A percentile compares a stretch with the other conserved stretches of the same genome.
phyloP scores from a whole-genome alignment of 306 rosid genomes.

The Pyrus bretschneideri region DNA sequence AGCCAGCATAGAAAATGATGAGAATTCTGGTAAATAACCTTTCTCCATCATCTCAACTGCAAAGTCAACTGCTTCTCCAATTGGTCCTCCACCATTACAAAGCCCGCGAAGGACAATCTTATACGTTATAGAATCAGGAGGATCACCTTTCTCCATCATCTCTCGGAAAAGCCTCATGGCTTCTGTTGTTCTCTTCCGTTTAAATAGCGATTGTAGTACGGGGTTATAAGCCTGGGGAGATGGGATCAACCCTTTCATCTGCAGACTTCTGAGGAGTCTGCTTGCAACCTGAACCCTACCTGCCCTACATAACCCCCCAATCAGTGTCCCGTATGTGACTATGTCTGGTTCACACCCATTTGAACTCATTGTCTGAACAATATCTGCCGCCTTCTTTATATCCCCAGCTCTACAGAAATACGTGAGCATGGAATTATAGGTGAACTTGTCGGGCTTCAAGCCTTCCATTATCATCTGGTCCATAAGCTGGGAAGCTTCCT shows the following conservation, averaged over 20 bases:
- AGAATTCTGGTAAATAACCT: conserved; percentile 61
- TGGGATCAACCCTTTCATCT: conserved; percentile 78
- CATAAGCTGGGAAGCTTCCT: conserved; percentile 84
- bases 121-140: conserved; percentile 68
- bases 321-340: conserved; percentile 72
- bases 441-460: conserved; percentile 74
- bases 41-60: conserved; percentile 66
- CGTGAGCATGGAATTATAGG: conserved; percentile 76
- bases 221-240: conserved; percentile 82
- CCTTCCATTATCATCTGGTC: conserved; percentile 99
- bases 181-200: conserved; percentile 63
- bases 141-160: conserved; percentile 72
- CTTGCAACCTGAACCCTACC: conserved; percentile 77
- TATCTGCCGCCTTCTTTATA: conserved; percentile 76
- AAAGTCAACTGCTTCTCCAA: conserved; percentile 81
- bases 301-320: conserved; percentile 75
- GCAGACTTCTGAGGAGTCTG: conserved; percentile 77
- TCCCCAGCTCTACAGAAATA: conserved; percentile 69
- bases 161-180: conserved; percentile 85
- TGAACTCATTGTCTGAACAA: conserved; percentile 73
- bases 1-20: conserved; percentile 63
- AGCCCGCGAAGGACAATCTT: conserved; percentile 82
- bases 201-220: conserved; percentile 62
- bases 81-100: conserved; percentile 85
- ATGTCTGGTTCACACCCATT: conserved; percentile 85